Percentiles rank a stretch among this genome's conserved stretches.
phyloP scores from a whole-genome alignment of 148 eudicot species.

The Suaeda aralocaspica region DNA sequence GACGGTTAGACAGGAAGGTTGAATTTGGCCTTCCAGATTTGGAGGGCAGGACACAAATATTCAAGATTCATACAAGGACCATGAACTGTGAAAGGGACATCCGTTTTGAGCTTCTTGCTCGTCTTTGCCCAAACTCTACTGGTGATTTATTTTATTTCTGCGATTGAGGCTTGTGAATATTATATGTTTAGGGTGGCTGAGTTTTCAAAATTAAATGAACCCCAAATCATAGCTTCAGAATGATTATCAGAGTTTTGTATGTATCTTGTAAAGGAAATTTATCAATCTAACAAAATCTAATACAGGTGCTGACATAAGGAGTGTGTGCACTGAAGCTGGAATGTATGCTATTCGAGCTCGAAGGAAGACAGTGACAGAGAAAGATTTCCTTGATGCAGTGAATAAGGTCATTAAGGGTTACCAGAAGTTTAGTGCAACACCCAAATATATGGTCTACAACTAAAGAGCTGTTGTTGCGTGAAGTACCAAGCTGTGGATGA shows the following conservation, averaged over 20 bases:
- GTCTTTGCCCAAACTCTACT: conserved; percentile 94
- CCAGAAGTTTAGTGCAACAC: conserved; percentile 97
- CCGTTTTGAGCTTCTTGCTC: conserved; percentile 90
- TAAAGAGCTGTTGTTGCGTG: conserved; percentile 20
- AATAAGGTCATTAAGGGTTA: conserved; percentile 96
- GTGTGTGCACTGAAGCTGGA: conserved; percentile 96
- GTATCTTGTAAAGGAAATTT: not conserved
- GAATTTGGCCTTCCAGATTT: conserved; percentile 94
- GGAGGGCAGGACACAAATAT: conserved; percentile 84
- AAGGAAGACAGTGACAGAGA: conserved; percentile 89
- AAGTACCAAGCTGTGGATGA: not conserved
- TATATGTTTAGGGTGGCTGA: not conserved
- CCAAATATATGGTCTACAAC: conserved; percentile 93
- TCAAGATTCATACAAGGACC: conserved; percentile 86
- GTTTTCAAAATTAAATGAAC: not conserved
- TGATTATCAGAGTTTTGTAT: no score
- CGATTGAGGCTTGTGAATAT: no score
- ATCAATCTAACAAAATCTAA: not conserved
- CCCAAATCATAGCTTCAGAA: not conserved
- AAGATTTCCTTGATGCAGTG: conserved; percentile 93
- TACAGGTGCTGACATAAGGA: conserved; percentile 91
- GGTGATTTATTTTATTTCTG: conserved; percentile 31
- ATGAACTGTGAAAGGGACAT: conserved; percentile 95
- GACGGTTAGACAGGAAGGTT: conserved; percentile 80
- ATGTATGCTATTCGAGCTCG: conserved; percentile 93